Evolutionary conservation across 768 basidiomycete species (phyloP).

Genomic region (Coprinopsis sp.): DNA sequence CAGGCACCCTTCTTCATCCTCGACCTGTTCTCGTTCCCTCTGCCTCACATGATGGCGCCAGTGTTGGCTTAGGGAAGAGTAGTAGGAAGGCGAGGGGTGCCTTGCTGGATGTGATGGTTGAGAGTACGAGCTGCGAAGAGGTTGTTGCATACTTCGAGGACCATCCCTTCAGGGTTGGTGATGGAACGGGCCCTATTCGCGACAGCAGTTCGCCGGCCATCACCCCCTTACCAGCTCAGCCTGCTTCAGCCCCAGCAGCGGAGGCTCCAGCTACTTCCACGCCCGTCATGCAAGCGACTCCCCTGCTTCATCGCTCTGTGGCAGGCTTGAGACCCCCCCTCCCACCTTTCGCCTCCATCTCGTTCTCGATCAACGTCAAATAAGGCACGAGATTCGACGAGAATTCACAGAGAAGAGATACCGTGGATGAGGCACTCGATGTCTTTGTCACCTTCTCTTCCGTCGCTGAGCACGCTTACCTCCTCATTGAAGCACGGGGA

Average conservation of each 20-base stretch:
- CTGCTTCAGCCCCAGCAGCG: not conserved
- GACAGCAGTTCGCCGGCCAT: not conserved
- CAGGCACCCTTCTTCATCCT: too few relatives aligned
- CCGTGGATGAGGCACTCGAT: conserved; percentile 10
- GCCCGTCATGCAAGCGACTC: not conserved
- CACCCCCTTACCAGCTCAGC: not conserved
- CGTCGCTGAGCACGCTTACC: too few relatives aligned
- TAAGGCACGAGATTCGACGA: not conserved
- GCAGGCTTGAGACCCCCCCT: too few relatives aligned
- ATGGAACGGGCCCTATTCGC: too few relatives aligned
- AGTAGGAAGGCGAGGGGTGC: not conserved
- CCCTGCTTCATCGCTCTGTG: not conserved
- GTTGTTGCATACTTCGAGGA: conserved; percentile 8
- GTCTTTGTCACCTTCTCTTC: too few relatives aligned
- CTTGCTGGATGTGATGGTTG: not conserved
- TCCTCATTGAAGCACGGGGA: too few relatives aligned
- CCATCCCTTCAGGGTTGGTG: conserved; percentile 8
- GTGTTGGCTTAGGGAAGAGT: not conserved
- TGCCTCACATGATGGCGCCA: too few relatives aligned
- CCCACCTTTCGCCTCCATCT: too few relatives aligned
- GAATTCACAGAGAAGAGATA: not conserved
- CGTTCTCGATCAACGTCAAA: too few relatives aligned
- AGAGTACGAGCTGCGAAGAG: too few relatives aligned
- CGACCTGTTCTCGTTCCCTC: too few relatives aligned
- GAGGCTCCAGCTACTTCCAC: not conserved